A percentile compares a stretch with the other conserved stretches of the same genome.
These are phyloP conservation scores for Ulmus americana DNA, from an alignment of 331 rosid genomes.

Conservation along the genomic window DNA sequence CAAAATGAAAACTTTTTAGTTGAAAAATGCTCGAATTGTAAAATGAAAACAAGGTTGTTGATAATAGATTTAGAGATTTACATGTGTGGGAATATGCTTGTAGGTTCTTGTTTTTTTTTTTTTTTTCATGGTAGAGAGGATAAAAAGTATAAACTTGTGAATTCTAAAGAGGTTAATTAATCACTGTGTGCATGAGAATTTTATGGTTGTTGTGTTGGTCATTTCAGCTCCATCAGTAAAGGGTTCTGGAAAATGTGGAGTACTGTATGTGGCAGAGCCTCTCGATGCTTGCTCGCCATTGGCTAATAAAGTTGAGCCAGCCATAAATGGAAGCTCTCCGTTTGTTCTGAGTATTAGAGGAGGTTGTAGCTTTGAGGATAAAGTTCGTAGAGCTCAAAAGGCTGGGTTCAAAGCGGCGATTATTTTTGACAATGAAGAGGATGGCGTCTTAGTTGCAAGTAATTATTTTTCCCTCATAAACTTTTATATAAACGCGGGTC, in stretches of 20 bases:
- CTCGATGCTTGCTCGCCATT: slow-evolving; percentile 75
- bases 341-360: slow-evolving; percentile 77
- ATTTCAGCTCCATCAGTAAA: slow-evolving; percentile 74
- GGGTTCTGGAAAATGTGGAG: slow-evolving; percentile 76
- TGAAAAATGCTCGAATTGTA: neutral
- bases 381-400: slow-evolving; percentile 73
- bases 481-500: neutral
- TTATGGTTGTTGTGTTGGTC: slow-evolving; percentile 26
- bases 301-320: slow-evolving; percentile 41
- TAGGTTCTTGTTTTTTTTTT: too few relatives aligned
- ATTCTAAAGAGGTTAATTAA: neutral
- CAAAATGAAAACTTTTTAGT: neutral
- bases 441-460: slow-evolving; percentile 74
- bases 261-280: slow-evolving; percentile 73
- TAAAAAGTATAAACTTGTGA: neutral
- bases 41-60: neutral
- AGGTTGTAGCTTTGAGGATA: slow-evolving; percentile 93
- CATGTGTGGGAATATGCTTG: neutral
- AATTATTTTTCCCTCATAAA: slow-evolving; percentile 27
- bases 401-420: slow-evolving; percentile 92
- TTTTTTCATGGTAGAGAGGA: neutral
- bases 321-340: slow-evolving; percentile 49
- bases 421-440: slow-evolving; percentile 69
- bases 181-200: neutral
- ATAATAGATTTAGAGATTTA: neutral